Percentiles rank a stretch among this genome's conserved stretches.
These are phyloP conservation scores for Lignosus rhinocerotis DNA, from an alignment of 1,284 basidiomycete species.

Conservation along the genomic window DNA sequence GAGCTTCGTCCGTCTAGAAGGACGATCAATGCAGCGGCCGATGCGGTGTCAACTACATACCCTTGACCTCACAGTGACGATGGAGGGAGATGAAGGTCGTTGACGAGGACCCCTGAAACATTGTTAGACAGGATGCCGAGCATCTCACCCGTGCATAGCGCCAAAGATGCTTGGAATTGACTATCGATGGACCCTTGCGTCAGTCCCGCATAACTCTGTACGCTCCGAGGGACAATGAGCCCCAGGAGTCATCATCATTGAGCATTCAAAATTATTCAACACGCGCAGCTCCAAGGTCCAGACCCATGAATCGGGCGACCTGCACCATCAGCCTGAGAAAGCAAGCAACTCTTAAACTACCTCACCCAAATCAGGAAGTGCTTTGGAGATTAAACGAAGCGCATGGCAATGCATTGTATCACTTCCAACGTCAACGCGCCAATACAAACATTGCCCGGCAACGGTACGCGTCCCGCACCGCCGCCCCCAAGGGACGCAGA, in stretches of 20 bases:
- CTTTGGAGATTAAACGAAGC: neutral
- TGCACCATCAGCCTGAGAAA: slow-evolving; percentile 5
- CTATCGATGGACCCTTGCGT: neutral
- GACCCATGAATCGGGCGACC: slow-evolving; percentile 2
- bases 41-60: neutral
- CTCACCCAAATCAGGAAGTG: neutral
- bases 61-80: slow-evolving; percentile 13
- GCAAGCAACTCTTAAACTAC: neutral
- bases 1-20: slow-evolving; percentile 1
- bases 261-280: neutral
- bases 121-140: neutral
- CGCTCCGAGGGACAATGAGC: neutral
- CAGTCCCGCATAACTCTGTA: neutral
- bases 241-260: neutral
- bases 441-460: neutral
- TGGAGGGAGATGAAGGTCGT: neutral
- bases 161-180: neutral
- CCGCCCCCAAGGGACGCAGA: slow-evolving; percentile 3
- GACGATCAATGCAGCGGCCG: neutral
- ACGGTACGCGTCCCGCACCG: neutral
- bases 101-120: neutral
- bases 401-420: neutral
- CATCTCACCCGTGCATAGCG: neutral
- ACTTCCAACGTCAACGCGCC: neutral
- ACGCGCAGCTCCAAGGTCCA: slow-evolving; percentile 5